Percentiles rank a stretch among this genome's conserved stretches.
These are phyloP conservation scores for Colletotrichum tropicicola DNA, from an alignment of 2,329 filamentous ascomycete species.

Conservation along the genomic window DNA sequence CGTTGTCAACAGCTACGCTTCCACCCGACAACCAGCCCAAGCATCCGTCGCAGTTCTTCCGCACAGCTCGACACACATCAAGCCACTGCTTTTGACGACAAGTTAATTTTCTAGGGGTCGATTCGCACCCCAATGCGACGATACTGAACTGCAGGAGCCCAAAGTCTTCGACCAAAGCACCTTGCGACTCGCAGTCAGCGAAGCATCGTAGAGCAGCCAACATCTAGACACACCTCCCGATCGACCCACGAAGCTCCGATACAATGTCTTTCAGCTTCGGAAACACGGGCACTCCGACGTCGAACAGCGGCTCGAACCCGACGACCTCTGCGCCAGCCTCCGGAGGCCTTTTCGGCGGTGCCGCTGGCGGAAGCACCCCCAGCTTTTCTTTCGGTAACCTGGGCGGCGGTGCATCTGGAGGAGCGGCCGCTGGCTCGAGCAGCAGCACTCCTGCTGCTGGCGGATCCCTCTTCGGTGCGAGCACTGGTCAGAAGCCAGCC, in stretches of 20 bases:
- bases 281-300: conserved; percentile 36
- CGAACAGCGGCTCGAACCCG: conserved; percentile 30
- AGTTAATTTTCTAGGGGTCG: background rate
- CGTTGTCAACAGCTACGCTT: conserved; percentile 18
- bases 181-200: conserved; percentile 5
- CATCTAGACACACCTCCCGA: conserved; percentile 6
- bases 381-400: conserved; percentile 52
- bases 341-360: conserved; percentile 50
- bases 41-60: background rate
- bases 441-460: conserved; percentile 39
- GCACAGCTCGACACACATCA: background rate
- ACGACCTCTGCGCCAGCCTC: conserved; percentile 49
- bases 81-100: background rate
- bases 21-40: background rate
- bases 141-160: background rate
- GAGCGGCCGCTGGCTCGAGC: conserved; percentile 34
- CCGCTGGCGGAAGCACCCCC: conserved; percentile 38
- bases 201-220: background rate
- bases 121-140: conserved; percentile 26
- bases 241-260: background rate
- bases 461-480: conserved; percentile 43
- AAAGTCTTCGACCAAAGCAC: background rate
- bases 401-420: conserved; percentile 27
- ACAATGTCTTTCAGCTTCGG: conserved; percentile 53
- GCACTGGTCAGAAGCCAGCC: conserved; percentile 31